phyloP scores from a whole-genome alignment of 164 flowering plant species.

The Tinospora cordifolia region DNA sequence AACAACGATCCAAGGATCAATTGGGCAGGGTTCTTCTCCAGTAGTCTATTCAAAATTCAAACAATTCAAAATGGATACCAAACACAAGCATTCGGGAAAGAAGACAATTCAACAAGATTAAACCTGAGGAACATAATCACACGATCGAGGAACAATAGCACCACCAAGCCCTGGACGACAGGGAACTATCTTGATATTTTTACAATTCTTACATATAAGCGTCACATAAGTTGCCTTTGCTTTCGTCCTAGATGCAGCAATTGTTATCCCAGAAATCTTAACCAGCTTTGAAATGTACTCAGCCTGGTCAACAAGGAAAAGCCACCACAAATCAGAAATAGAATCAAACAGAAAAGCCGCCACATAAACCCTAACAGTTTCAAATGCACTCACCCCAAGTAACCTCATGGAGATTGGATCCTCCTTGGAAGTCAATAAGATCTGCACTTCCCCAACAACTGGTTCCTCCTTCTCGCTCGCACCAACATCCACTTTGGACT shows the following conservation, averaged over 20 bases:
- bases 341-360: background rate
- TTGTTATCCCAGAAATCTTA: slow-evolving; percentile 83
- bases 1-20: slow-evolving; percentile 94
- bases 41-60: slow-evolving; percentile 30
- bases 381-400: slow-evolving; percentile 64
- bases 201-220: slow-evolving; percentile 82
- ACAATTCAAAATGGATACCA: background rate
- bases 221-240: slow-evolving; percentile 97
- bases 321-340: background rate
- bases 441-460: slow-evolving; percentile 64
- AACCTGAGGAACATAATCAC: slow-evolving; percentile 90
- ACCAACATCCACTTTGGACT: slow-evolving; percentile 64
- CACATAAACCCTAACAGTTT: background rate
- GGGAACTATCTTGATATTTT: slow-evolving; percentile 58
- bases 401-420: slow-evolving; percentile 72
- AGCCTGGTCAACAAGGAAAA: slow-evolving; percentile 18
- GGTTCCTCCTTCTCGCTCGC: slow-evolving; percentile 89
- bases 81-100: background rate
- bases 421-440: slow-evolving; percentile 74
- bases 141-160: slow-evolving; percentile 91
- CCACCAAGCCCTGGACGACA: slow-evolving; percentile 99
- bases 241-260: slow-evolving; percentile 94
- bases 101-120: background rate
- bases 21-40: slow-evolving; percentile 88
- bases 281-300: slow-evolving; percentile 74